Evolutionary conservation across 495 filamentous ascomycete genomes (phyloP).

Genomic region (Terfezia claveryi): DNA sequence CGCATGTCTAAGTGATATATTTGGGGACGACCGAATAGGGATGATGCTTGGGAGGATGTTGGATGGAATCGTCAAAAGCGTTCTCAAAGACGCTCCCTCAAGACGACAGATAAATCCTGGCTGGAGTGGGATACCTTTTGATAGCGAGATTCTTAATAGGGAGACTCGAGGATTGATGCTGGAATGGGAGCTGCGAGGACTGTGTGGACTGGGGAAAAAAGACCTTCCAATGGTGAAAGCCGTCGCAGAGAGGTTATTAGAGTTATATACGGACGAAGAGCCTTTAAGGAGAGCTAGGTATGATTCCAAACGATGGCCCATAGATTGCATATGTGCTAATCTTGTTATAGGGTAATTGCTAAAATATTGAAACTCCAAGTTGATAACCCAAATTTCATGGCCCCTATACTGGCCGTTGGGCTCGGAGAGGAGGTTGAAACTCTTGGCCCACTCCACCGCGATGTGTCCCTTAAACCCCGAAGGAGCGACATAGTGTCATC

Average conservation of each 20-base stretch:
- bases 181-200: constrained; percentile 14
- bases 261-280: constrained; percentile 13
- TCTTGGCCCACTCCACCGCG: constrained; percentile 1
- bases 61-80: constrained; percentile 15
- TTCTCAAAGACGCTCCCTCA: constrained; percentile 2
- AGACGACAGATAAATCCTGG: constrained; percentile 4
- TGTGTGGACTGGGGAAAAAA: constrained; percentile 9
- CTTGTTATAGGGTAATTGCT: constrained; percentile 7
- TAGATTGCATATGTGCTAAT: neutral
- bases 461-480: constrained; percentile 5
- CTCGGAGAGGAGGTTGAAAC: constrained; percentile 15
- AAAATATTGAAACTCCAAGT: constrained; percentile 11
- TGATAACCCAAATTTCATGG: constrained; percentile 12
- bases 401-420: constrained; percentile 5
- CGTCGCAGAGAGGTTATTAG: constrained; percentile 14
- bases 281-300: constrained; percentile 13
- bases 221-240: constrained; percentile 11
- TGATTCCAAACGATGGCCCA: neutral
- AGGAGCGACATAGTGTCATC: constrained; percentile 14
- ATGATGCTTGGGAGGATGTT: constrained; percentile 11
- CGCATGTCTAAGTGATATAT: neutral
- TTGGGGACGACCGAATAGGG: neutral
- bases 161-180: constrained; percentile 11
- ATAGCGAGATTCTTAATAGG: constrained; percentile 9
- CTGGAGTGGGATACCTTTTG: constrained; percentile 11